Base-by-base conservation (phyloP, 345 rosid species). In the Anacardium occidentale region DNA sequence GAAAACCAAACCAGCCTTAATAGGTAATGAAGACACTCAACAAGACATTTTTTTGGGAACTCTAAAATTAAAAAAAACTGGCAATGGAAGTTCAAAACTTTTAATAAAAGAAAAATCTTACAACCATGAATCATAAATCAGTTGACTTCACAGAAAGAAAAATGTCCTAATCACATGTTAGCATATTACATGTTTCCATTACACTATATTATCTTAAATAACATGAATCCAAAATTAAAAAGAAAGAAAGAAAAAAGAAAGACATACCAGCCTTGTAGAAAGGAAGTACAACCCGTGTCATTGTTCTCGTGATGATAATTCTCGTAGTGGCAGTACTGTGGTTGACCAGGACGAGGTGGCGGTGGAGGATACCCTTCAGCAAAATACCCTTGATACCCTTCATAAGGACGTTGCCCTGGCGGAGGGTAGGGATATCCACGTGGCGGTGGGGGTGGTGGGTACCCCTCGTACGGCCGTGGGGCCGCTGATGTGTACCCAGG, bases 381-480 rank as follows among this genome's bases (percentile, higher is more conserved):
- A 74, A 91, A 91, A 79, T 91, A 91, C 51, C 95, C 95, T 81
- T 91, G 95, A 72, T 90, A 88, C 37, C 95, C 91, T 71, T 86
- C 91, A 65, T 84, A 84, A 1, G 81, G 85, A 59, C 57, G 66
- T 11, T 83, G 83, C 8, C 82, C 84, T 54, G 84, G 83, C 55
- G 76, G 82, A 32, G 83, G 80, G 73, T 84, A 85, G 9, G 86
- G 76, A 65, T 89, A 86, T 50, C 85, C 88, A 6, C 75, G 67
- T 1, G 80, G 82, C 15, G 77, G 85, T 1, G 76, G 86, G 5
- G 85, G 85, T 0, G 86, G 90, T 0, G 92, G 88, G 64, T 88
- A 88, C 10, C 82, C 82, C 65, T 82, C 87, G 77, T 82, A 81
- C 24, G 85, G 89, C 8, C 84, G 86, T 0, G 87, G 86, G 5